Percentiles rank a stretch among this genome's conserved stretches.
Conservation (phyloP, 768 basidiomycete genomes). For the Russula vinacea region DNA sequence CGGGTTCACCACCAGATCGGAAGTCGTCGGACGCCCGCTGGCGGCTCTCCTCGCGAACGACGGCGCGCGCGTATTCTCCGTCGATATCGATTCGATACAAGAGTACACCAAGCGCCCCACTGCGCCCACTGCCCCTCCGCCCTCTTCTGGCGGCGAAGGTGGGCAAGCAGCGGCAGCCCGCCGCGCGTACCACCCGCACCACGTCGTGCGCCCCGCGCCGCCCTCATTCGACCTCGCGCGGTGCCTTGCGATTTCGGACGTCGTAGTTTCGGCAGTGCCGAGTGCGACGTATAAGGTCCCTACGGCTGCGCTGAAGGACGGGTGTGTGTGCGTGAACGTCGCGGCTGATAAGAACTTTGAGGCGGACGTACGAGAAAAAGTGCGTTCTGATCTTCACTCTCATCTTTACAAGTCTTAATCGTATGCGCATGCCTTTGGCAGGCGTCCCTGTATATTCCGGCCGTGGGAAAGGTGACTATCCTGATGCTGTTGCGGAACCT, state of each 20-base stretch:
- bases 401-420: neutral
- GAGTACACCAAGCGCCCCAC: constrained; percentile 93
- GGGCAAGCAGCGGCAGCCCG: constrained; percentile 24
- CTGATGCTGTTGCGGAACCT: constrained; percentile 95
- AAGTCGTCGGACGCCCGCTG: constrained; percentile 96
- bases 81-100: constrained; percentile 94
- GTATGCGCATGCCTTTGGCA: constrained; percentile 34
- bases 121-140: constrained; percentile 25
- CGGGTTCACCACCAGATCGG: constrained; percentile 52
- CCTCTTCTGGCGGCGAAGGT: neutral
- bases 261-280: constrained; percentile 93
- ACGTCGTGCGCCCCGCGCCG: constrained; percentile 62
- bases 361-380: constrained; percentile 87
- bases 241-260: constrained; percentile 82
- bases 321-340: constrained; percentile 90
- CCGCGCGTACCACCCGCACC: constrained; percentile 75
- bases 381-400: constrained; percentile 36
- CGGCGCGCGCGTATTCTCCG: constrained; percentile 91
- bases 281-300: constrained; percentile 80
- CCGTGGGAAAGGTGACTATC: constrained; percentile 97
- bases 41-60: constrained; percentile 95
- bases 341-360: constrained; percentile 97
- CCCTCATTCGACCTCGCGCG: constrained; percentile 66
- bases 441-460: constrained; percentile 93
- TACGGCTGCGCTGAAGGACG: constrained; percentile 87